These are phyloP conservation scores for Graphilbum ipis-grandicollis DNA, from an alignment of 2,329 filamentous ascomycete genomes.

Conservation along the genomic window DNA sequence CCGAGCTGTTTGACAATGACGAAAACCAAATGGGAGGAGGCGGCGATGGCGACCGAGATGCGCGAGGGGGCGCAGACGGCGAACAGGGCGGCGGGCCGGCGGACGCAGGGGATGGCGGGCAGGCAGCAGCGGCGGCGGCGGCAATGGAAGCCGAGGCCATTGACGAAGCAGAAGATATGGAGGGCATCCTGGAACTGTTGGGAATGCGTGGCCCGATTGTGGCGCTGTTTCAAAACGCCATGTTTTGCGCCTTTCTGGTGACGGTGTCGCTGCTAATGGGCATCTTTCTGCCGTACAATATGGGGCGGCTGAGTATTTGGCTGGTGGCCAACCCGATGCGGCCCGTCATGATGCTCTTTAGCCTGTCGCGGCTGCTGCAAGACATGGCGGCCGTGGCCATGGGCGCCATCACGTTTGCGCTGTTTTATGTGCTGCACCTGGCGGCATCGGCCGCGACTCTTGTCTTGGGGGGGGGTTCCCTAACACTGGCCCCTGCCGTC, in stretches of 20 bases:
- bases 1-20: slow-evolving; percentile 17
- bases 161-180: slow-evolving; percentile 82
- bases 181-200: slow-evolving; percentile 88
- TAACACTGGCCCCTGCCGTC: no score
- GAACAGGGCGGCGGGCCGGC: slow-evolving; percentile 37
- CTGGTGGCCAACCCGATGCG: slow-evolving; percentile 64
- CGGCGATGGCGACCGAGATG: slow-evolving; percentile 7
- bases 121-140: slow-evolving; percentile 36
- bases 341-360: slow-evolving; percentile 55
- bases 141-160: slow-evolving; percentile 59
- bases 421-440: slow-evolving; percentile 19
- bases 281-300: slow-evolving; percentile 81
- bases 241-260: slow-evolving; percentile 85
- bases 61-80: slow-evolving; percentile 15
- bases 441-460: slow-evolving; percentile 20
- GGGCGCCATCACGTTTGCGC: slow-evolving; percentile 30
- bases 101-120: slow-evolving; percentile 10
- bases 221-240: slow-evolving; percentile 81
- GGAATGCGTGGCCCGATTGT: slow-evolving; percentile 89
- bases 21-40: slow-evolving; percentile 14
- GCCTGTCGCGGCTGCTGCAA: slow-evolving; percentile 60
- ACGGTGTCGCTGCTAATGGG: slow-evolving; percentile 72
- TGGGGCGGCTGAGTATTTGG: slow-evolving; percentile 70
- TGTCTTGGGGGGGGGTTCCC: no score
- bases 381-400: slow-evolving; percentile 53